These are phyloP conservation scores for Tilletia caries DNA, from an alignment of 1,284 basidiomycete species.

Conservation along the genomic window DNA sequence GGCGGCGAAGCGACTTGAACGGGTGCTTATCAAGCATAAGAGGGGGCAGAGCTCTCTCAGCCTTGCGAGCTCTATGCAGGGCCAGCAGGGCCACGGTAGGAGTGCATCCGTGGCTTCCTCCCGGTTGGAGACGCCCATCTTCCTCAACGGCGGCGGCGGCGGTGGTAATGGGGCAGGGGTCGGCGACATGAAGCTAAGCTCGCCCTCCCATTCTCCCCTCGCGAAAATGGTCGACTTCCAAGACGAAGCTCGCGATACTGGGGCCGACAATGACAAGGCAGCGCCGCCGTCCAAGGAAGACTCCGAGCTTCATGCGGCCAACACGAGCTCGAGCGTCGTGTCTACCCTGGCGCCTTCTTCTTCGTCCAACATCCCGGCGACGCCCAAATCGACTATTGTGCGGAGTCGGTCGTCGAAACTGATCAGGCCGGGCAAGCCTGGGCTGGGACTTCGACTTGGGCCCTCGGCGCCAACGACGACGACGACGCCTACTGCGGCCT, in stretches of 20 bases:
- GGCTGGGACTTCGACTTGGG: neutral
- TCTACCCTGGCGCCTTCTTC: neutral
- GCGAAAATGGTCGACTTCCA: no score
- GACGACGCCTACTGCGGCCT: neutral
- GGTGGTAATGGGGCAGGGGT: no score
- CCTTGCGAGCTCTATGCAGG: constrained; percentile 6
- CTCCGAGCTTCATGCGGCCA: no score
- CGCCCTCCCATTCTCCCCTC: no score
- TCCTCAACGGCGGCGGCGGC: neutral
- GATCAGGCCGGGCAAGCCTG: neutral
- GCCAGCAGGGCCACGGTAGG: neutral
- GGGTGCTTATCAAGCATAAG: constrained; percentile 23
- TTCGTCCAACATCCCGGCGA: neutral
- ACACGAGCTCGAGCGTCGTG: no score
- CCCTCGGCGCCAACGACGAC: neutral
- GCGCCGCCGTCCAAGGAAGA: no score
- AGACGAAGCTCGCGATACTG: no score
- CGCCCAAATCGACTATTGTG: neutral
- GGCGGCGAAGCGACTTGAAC: constrained; percentile 36
- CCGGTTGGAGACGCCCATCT: neutral
- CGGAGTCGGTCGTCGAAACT: neutral
- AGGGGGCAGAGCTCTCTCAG: constrained; percentile 6
- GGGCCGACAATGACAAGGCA: no score
- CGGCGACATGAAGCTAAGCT: no score
- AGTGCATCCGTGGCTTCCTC: neutral